Conservation (phyloP, 2,329 filamentous ascomycete species). For the Pseudogymnoascus sp. region DNA sequence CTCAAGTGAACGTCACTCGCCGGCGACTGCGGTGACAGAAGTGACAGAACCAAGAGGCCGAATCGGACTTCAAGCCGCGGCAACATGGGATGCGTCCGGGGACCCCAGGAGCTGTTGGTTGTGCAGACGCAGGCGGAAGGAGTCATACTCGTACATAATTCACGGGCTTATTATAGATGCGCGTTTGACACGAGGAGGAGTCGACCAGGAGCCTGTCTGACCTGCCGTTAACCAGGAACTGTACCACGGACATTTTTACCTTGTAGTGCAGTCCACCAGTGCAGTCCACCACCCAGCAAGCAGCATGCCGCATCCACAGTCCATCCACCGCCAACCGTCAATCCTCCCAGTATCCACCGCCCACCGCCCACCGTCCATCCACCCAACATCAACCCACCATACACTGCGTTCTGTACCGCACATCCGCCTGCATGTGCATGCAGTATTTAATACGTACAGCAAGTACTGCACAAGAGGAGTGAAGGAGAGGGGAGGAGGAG, state of each 20-base stretch:
- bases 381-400: background rate
- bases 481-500: too few species aligned
- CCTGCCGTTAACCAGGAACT: conserved; percentile 6
- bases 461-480: background rate
- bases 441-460: background rate
- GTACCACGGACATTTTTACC: background rate
- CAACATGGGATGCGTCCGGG: background rate
- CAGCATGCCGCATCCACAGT: background rate
- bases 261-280: background rate
- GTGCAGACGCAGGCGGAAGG: background rate
- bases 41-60: background rate
- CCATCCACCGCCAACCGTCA: background rate
- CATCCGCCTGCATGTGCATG: conserved; percentile 4
- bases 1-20: background rate
- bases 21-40: background rate
- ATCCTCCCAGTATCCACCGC: background rate
- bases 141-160: background rate
- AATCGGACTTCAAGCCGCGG: conserved; percentile 5
- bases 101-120: conserved; percentile 6
- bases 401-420: background rate
- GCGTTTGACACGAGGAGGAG: conserved; percentile 3
- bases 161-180: conserved; percentile 4
- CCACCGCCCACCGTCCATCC: background rate
- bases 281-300: background rate
- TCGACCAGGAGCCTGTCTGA: background rate